These are phyloP conservation scores for Kuraishia molischiana DNA, from an alignment of 805 yeast species.

Conservation along the genomic window DNA sequence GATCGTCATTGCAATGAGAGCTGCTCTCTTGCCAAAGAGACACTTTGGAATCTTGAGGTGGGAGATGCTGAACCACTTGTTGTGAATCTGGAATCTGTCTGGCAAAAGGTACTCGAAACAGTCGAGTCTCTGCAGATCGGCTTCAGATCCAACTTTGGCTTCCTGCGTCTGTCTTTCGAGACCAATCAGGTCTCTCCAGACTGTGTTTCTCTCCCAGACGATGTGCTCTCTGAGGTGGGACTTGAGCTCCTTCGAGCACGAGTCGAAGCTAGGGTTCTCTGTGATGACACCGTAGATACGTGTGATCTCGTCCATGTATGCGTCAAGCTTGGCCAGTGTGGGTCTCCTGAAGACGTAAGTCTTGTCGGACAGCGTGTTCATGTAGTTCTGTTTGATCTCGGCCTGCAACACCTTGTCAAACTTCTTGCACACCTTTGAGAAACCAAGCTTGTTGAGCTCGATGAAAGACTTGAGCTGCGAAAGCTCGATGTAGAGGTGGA, in stretches of 20 bases:
- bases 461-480: constrained; percentile 40
- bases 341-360: constrained; percentile 27
- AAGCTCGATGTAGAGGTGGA: constrained; percentile 31
- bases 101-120: constrained; percentile 22
- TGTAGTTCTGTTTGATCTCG: constrained; percentile 29
- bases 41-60: constrained; percentile 35
- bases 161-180: constrained; percentile 20
- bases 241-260: constrained; percentile 44
- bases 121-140: constrained; percentile 20
- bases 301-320: constrained; percentile 18
- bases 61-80: constrained; percentile 11
- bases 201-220: constrained; percentile 46
- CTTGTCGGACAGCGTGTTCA: constrained; percentile 14
- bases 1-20: constrained; percentile 38
- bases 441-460: constrained; percentile 43
- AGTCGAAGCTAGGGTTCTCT: constrained; percentile 18
- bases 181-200: constrained; percentile 49
- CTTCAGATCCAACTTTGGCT: constrained; percentile 24
- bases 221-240: constrained; percentile 46
- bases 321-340: constrained; percentile 17
- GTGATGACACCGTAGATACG: constrained; percentile 18
- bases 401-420: constrained; percentile 42
- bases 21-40: constrained; percentile 34
- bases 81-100: constrained; percentile 13
- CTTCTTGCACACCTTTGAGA: constrained; percentile 42